These are phyloP conservation scores for Trifolium dubium DNA, from an alignment of 306 rosid species.

Conservation along the genomic window DNA sequence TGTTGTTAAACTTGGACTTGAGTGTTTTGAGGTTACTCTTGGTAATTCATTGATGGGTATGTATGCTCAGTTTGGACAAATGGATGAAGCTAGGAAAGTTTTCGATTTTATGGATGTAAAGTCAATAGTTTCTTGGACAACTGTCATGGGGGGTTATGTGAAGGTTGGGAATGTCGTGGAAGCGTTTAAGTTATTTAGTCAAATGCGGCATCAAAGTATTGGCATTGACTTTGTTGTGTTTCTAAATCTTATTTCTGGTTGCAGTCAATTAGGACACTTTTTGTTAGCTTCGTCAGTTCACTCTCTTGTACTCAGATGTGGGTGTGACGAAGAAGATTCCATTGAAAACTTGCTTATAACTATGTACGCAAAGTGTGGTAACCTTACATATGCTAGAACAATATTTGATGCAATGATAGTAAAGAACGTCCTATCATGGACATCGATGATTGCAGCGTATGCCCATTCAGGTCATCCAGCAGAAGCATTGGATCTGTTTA, in stretches of 20 bases:
- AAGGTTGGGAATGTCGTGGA: conserved; percentile 36
- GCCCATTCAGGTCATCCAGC: conserved; percentile 42
- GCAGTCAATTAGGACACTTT: conserved; percentile 31
- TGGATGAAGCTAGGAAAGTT: conserved; percentile 48
- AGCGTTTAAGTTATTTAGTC: conserved; percentile 45
- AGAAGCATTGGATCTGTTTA: conserved; percentile 52
- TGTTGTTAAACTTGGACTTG: conserved; percentile 49
- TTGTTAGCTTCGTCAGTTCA: conserved; percentile 51
- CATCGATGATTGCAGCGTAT: conserved; percentile 61
- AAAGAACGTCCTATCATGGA: conserved; percentile 63
- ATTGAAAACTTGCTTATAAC: conserved; percentile 55
- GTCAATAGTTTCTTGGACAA: conserved; percentile 55
- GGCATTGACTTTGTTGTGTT: conserved; percentile 12
- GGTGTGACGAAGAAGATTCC: conserved; percentile 51
- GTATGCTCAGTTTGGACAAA: conserved; percentile 45
- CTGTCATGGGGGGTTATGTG: conserved; percentile 53
- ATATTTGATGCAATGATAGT: conserved; percentile 54
- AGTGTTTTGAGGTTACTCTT: conserved; percentile 44
- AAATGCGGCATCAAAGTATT: conserved; percentile 41
- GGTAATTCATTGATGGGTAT: conserved; percentile 52
- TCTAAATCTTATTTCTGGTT: conserved; percentile 3
- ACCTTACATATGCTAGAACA: conserved; percentile 51
- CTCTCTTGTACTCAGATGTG: conserved; percentile 54
- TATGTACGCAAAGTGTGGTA: conserved; percentile 62
- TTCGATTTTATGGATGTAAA: conserved; percentile 48